Evolutionary conservation across 352 stramenopile genomes (phyloP), one percentile per base, ranked within the genome.

Genomic region (Phytophthora palmivora): DNA sequence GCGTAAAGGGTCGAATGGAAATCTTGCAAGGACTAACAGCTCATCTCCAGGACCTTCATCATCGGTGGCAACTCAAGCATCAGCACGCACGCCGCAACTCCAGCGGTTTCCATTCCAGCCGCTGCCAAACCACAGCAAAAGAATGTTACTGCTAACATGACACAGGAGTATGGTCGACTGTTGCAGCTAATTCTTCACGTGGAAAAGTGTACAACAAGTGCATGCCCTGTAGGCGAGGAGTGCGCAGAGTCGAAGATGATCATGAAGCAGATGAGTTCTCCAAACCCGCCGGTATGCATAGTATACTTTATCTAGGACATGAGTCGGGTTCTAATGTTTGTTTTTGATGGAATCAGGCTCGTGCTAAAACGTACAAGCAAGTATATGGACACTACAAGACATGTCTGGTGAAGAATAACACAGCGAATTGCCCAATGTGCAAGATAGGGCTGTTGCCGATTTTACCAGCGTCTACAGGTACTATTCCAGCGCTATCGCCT

Each of bases 351-450:
- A 46, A 24, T 4, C 34, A 89, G 79, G 73, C 63, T 18, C 84
- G 84, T n/a, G 87, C 85, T 2, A 89, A 92, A 48, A 96, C 87
- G 14, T 94, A 91, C 78, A 90, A 92, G 49, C 84, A 96, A 71
- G 82, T 96, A 10, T 94, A 87, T 22, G 65, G 76, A 0, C 87
- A 96, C 65, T 87, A 91, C 76, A 94, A 96, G 49, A 76, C 83
- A 16, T 96, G 87, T 52, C 4, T 91, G 9, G 72, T 76, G 33
- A 93, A 91, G 66, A 92, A 89, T 42, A 92, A 89, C 56, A 93
- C 84, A 8, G 58, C 63, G 5, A 93, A 84, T 49, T 96, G 87
- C 42, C 85, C 87, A 1, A 91, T 96, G 80, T 96, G 87, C 64
- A 92, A 88, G 49, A 92, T 96, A 43, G 84, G 85, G 2, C 45